Percentiles rank a stretch among this genome's conserved stretches.
These are phyloP conservation scores for Arachnopeziza araneosa DNA, from an alignment of 2,329 filamentous ascomycete species.

Conservation along the genomic window DNA sequence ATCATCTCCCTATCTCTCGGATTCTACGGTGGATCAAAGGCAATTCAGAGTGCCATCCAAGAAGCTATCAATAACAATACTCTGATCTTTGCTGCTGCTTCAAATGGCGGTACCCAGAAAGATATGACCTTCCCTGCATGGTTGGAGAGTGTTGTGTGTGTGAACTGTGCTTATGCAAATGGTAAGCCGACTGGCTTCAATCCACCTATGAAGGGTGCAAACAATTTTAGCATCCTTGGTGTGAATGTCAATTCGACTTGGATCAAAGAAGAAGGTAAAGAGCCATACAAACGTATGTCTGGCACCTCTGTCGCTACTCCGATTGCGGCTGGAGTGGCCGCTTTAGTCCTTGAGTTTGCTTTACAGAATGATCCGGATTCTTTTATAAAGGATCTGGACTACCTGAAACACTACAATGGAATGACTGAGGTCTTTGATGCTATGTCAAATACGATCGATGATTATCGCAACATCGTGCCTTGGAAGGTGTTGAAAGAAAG, in stretches of 20 bases:
- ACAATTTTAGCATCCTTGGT: constrained; percentile 24
- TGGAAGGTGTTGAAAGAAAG: constrained; percentile 4
- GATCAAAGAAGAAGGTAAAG: constrained; percentile 2
- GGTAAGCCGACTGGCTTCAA: constrained; percentile 16
- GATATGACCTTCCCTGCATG: constrained; percentile 16
- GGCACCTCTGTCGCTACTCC: constrained; percentile 26
- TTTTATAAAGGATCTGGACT: constrained; percentile 2
- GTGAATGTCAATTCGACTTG: constrained; percentile 21
- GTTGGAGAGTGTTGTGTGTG: constrained; percentile 12
- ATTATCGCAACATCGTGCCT: constrained; percentile 7
- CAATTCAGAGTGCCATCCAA: constrained; percentile 6
- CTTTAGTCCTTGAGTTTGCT: constrained; percentile 18
- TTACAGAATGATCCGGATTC: constrained; percentile 4
- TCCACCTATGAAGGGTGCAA: constrained; percentile 8
- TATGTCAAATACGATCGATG: constrained; percentile 2
- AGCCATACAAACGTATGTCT: constrained; percentile 4
- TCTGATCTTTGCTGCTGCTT: constrained; percentile 19
- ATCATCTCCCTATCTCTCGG: constrained; percentile 23
- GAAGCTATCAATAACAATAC: constrained; percentile 6
- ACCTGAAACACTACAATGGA: constrained; percentile 6
- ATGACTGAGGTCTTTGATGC: constrained; percentile 3
- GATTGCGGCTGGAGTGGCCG: constrained; percentile 21
- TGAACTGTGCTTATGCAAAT: constrained; percentile 13
- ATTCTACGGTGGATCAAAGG: constrained; percentile 2
- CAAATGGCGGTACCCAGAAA: constrained; percentile 13